These are phyloP conservation scores for Fraxinus ornus DNA, from an alignment of 305 asterid species.

Conservation along the genomic window DNA sequence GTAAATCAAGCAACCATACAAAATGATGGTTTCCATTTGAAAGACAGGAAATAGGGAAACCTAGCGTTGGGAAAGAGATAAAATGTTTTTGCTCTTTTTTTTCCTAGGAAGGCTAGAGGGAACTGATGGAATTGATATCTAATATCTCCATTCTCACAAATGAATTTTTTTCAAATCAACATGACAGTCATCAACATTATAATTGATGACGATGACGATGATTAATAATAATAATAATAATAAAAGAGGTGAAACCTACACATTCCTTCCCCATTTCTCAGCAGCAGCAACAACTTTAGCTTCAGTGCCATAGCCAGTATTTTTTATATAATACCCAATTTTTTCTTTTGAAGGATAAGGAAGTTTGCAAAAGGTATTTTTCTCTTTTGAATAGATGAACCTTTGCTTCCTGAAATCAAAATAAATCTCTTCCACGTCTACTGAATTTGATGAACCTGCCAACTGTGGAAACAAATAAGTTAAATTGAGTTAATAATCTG, in stretches of 20 bases:
- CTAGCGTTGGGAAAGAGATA: background rate
- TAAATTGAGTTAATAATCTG: slow-evolving; percentile 19
- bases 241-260: slow-evolving; percentile 50
- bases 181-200: background rate
- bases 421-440: slow-evolving; percentile 69
- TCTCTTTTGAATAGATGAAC: slow-evolving; percentile 76
- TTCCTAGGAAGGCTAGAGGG: background rate
- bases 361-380: slow-evolving; percentile 70
- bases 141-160: slow-evolving; percentile 22
- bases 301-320: slow-evolving; percentile 88
- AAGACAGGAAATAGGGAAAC: background rate
- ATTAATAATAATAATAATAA: background rate
- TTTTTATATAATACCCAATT: slow-evolving; percentile 79
- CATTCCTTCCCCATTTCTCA: slow-evolving; percentile 99
- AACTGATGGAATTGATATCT: slow-evolving; percentile 3
- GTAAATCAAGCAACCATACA: background rate
- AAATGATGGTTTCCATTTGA: background rate
- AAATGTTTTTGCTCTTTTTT: background rate
- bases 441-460: slow-evolving; percentile 59
- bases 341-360: slow-evolving; percentile 92
- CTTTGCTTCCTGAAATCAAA: slow-evolving; percentile 94
- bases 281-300: slow-evolving; percentile 72
- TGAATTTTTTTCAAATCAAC: slow-evolving; percentile 13
- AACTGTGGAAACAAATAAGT: slow-evolving; percentile 44
- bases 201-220: background rate